A percentile compares a stretch with the other conserved stretches of the same genome.
phyloP scores from a whole-genome alignment of 2,329 filamentous ascomycete genomes.

The Talaromyces sp. region DNA sequence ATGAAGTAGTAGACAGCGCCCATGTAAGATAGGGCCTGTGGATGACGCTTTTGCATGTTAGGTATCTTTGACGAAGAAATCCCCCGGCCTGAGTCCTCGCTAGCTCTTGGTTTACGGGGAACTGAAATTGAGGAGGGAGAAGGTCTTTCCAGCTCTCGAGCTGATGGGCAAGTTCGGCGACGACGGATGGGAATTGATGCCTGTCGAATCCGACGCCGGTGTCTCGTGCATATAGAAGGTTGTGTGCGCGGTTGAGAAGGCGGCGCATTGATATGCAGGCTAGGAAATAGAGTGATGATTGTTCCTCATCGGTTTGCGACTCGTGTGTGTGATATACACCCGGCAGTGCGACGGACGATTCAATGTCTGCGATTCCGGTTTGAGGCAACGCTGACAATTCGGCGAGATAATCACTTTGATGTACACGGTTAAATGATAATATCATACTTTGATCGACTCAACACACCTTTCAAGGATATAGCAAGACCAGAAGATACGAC shows the following conservation, averaged over 20 bases:
- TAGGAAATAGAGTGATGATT: constrained; percentile 53
- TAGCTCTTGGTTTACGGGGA: constrained; percentile 31
- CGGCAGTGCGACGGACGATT: constrained; percentile 50
- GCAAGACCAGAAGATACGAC: constrained; percentile 55
- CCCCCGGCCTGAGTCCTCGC: constrained; percentile 44
- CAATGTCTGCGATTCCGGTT: constrained; percentile 51
- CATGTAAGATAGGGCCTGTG: constrained; percentile 53
- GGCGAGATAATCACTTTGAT: constrained; percentile 51
- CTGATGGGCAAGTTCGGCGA: constrained; percentile 37
- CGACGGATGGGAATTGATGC: constrained; percentile 47
- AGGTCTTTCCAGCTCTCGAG: constrained; percentile 35
- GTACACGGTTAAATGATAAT: background rate
- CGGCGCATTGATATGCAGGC: constrained; percentile 47
- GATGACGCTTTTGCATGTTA: constrained; percentile 53
- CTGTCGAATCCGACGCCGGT: constrained; percentile 47
- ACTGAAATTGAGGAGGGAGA: constrained; percentile 30
- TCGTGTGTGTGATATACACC: constrained; percentile 48
- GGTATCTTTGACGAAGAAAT: constrained; percentile 51
- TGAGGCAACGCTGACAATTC: constrained; percentile 52
- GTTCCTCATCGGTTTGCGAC: constrained; percentile 40
- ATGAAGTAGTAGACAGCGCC: constrained; percentile 39
- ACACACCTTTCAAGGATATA: constrained; percentile 52
- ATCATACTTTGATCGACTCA: background rate
- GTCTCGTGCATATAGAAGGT: constrained; percentile 47
- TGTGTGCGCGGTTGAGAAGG: constrained; percentile 25